Percentiles rank a stretch among this genome's conserved stretches.
phyloP scores from a whole-genome alignment of 805 yeast species.

The Clavispora vitiphila region DNA sequence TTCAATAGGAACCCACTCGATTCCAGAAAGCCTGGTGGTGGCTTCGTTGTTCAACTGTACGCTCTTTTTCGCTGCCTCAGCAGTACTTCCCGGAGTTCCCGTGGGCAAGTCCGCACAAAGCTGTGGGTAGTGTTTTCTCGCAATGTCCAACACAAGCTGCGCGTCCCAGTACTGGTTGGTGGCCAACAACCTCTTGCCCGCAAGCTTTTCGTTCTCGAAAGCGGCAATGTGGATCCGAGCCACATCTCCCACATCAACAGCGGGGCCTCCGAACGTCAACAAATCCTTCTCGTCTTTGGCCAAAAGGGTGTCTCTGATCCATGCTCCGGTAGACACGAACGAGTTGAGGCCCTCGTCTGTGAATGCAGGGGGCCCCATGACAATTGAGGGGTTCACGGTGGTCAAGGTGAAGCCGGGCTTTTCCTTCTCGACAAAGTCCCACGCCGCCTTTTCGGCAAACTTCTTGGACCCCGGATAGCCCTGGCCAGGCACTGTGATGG shows the following conservation, averaged over 20 bases:
- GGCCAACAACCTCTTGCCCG: conserved; percentile 10
- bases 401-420: conserved; percentile 35
- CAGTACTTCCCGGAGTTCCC: conserved; percentile 11
- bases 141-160: conserved; percentile 18
- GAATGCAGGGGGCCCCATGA: conserved; percentile 50
- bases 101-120: conserved; percentile 12
- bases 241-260: conserved; percentile 20
- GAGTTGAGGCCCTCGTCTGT: conserved; percentile 19
- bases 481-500: conserved; percentile 3
- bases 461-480: conserved; percentile 5
- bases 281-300: neutral
- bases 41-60: neutral
- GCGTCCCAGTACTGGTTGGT: conserved; percentile 16
- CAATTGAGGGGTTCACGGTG: conserved; percentile 39
- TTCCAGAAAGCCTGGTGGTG: neutral
- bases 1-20: conserved; percentile 1
- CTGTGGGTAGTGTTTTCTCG: conserved; percentile 20
- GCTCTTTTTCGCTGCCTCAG: neutral
- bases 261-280: neutral
- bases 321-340: conserved; percentile 22
- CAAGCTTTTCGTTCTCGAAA: conserved; percentile 18
- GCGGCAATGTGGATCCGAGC: conserved; percentile 12
- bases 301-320: conserved; percentile 1
- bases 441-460: conserved; percentile 25
- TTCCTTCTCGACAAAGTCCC: conserved; percentile 44